Conservation (phyloP, 1,284 basidiomycete species). For the Lentinus polychrous region DNA sequence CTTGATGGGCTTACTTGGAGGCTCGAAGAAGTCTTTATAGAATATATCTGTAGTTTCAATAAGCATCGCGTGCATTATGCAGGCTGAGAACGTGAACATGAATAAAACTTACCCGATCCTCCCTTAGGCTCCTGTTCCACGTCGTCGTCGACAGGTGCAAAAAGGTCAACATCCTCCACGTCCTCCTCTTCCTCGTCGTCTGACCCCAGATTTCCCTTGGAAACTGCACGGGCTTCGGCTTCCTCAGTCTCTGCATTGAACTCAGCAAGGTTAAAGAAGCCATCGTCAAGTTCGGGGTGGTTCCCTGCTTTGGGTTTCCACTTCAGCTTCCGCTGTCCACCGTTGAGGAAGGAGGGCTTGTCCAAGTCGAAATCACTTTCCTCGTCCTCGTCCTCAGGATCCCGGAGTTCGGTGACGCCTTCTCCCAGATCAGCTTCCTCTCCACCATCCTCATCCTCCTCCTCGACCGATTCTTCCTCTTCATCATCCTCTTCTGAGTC, state of each 20-base stretch:
- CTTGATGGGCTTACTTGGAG: conserved; percentile 29
- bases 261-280: conserved; percentile 84
- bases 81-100: neutral
- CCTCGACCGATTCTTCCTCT: conserved; percentile 24
- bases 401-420: conserved; percentile 20
- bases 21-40: conserved; percentile 73
- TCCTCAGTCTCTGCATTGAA: conserved; percentile 88
- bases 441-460: conserved; percentile 28
- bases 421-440: conserved; percentile 22
- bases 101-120: conserved; percentile 10
- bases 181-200: conserved; percentile 49
- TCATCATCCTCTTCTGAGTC: conserved; percentile 13
- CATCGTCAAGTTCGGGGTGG: conserved; percentile 79
- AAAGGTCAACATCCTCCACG: conserved; percentile 59
- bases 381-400: conserved; percentile 29
- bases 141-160: conserved; percentile 48
- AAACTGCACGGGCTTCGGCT: conserved; percentile 63
- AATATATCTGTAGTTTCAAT: conserved; percentile 57
- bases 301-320: conserved; percentile 21
- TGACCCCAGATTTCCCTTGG: conserved; percentile 55
- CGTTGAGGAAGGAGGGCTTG: conserved; percentile 25
- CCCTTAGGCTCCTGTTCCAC: conserved; percentile 34
- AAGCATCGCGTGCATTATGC: conserved; percentile 4
- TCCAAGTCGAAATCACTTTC: conserved; percentile 28
- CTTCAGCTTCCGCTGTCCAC: conserved; percentile 18